A percentile compares a stretch with the other conserved stretches of the same genome.
These are phyloP conservation scores for Aureobasidium sp. DNA, from an alignment of 2,329 filamentous ascomycete species.

Conservation along the genomic window DNA sequence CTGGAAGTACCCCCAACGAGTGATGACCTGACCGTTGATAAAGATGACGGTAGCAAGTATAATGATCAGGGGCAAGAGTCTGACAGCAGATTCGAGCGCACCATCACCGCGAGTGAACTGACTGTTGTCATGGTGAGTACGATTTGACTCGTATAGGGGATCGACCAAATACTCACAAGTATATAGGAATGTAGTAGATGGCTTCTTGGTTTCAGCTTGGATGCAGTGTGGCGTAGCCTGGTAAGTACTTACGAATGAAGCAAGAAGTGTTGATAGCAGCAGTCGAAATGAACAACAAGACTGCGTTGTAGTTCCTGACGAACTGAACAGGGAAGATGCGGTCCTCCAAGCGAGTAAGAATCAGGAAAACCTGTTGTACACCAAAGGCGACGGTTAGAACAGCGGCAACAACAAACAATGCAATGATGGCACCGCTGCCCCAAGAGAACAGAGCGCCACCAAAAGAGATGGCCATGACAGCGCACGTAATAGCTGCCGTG, in stretches of 20 bases:
- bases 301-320: not conserved
- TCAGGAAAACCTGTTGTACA: conserved; percentile 45
- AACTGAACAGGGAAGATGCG: conserved; percentile 47
- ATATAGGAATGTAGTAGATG: conserved; percentile 48
- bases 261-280: not conserved
- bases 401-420: conserved; percentile 42
- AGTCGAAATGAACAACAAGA: not conserved
- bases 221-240: not conserved
- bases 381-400: conserved; percentile 39
- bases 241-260: not conserved
- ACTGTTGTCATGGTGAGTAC: too few relatives aligned
- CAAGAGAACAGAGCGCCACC: conserved; percentile 46
- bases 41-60: not conserved
- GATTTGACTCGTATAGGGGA: too few relatives aligned
- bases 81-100: conserved; percentile 35
- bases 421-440: conserved; percentile 40
- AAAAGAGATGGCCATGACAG: conserved; percentile 42
- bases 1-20: conserved; percentile 34
- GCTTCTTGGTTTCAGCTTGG: conserved; percentile 25
- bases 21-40: conserved; percentile 28
- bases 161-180: too few relatives aligned
- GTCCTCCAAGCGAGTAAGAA: conserved; percentile 39
- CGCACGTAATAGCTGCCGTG: conserved; percentile 36
- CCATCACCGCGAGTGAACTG: conserved; percentile 44
- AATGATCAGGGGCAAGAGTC: conserved; percentile 37